Base-by-base conservation (phyloP, 441 rosid genomes). In the Hypseocharis bilobata region DNA sequence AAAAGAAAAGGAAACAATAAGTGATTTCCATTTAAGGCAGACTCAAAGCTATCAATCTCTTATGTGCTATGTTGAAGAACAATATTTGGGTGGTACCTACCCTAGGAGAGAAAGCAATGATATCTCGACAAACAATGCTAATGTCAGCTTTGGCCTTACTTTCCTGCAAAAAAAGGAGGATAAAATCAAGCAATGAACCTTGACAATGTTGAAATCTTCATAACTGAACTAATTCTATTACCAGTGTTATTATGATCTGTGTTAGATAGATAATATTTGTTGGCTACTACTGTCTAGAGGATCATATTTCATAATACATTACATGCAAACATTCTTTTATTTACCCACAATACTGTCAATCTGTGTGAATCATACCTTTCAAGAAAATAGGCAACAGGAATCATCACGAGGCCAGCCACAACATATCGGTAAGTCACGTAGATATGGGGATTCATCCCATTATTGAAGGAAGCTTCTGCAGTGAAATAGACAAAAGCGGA, bases 381-480 rank as follows among this genome's bases (percentile, higher is more conserved):
- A 1, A 82, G 78, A 60, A 83, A 78, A 73, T 74, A 85, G 34
- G 93, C 89, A 51, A 85, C 78, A 64, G 90, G 93, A 38, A 81
- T 63, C 83, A 82, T 74, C 8, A 68, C 68, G 1, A 85, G n/a
- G 45, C 82, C 78, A 1, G 80, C 74, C 10, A 81, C 84, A 6
- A 83, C 62, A 56, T 87, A 84, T 13, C 92, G 77, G 30, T 87
- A 85, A 54, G 89, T 85, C 44, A 87, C 36, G 70, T 81, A 80
- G 72, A 85, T 85, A 63, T 87, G 83, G 65, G 88, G 89, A 67
- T 87, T 79, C 86, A 87, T 77, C 22, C 89, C 88, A 64, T 80
- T 83, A 52, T 79, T 74, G 79, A 84, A 82, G 59, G 86, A 82
- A 8, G 86, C 90, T 67, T 87, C 86, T 0, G 88, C 80, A 66